A percentile compares a stretch with the other conserved stretches of the same genome.
Evolutionary conservation across 768 basidiomycete genomes (phyloP).

Genomic region (Calocera viscosa): DNA sequence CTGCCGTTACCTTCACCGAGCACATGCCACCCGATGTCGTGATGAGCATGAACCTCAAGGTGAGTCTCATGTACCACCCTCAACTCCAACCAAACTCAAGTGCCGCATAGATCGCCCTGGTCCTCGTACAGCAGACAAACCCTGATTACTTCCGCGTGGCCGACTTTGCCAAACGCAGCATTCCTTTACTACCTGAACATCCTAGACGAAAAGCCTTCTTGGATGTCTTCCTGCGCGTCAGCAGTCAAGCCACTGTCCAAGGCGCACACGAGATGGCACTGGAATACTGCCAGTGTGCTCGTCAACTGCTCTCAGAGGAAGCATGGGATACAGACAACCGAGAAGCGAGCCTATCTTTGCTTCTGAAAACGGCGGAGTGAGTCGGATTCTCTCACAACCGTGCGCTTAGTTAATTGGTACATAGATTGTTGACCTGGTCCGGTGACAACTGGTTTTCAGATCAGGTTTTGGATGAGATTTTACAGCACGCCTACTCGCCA

Average conservation of each 20-base stretch:
- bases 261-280: constrained; percentile 57
- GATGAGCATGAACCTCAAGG: constrained; percentile 59
- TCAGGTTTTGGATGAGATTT: constrained; percentile 42
- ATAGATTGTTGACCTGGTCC: constrained; percentile 53
- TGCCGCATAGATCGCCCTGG: constrained; percentile 39
- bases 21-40: constrained; percentile 37
- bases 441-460: constrained; percentile 38
- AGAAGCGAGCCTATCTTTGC: constrained; percentile 39
- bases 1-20: constrained; percentile 49
- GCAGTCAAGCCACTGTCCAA: constrained; percentile 55
- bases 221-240: constrained; percentile 51
- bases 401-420: not conserved
- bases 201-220: constrained; percentile 49
- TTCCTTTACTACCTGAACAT: constrained; percentile 48
- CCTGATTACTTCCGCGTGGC: constrained; percentile 56
- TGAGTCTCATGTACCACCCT: constrained; percentile 22
- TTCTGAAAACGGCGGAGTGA: constrained; percentile 50
- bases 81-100: not conserved
- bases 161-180: constrained; percentile 59
- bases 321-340: constrained; percentile 40
- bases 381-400: constrained; percentile 21
- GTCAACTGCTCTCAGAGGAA: constrained; percentile 37
- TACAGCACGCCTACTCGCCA: constrained; percentile 35
- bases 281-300: constrained; percentile 3
- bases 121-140: constrained; percentile 53